Evolutionary conservation across 1,284 basidiomycete genomes (phyloP).

Genomic region (Entoloma clypeatum): DNA sequence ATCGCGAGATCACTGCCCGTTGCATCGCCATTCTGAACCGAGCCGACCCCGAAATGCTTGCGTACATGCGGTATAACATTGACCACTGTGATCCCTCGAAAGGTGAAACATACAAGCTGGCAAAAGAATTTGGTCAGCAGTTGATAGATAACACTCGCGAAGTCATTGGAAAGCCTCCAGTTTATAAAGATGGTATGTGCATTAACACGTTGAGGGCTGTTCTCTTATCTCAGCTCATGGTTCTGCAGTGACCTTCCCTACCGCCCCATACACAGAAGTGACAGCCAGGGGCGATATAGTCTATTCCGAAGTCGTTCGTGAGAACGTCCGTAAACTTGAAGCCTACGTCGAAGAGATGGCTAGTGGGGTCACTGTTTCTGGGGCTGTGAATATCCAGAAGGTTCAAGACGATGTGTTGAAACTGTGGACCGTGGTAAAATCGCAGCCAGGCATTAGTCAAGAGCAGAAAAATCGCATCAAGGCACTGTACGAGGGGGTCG

Average conservation of each 20-base stretch:
- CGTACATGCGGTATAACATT: slow-evolving; percentile 96
- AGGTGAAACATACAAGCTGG: slow-evolving; percentile 90
- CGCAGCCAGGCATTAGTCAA: slow-evolving; percentile 93
- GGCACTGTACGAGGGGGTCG: slow-evolving; percentile 93
- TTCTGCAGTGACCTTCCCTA: slow-evolving; percentile 88
- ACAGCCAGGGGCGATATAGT: slow-evolving; percentile 92
- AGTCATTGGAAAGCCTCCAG: slow-evolving; percentile 76
- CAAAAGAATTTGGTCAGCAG: slow-evolving; percentile 96
- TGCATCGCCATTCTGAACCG: slow-evolving; percentile 98
- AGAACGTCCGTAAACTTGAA: slow-evolving; percentile 95
- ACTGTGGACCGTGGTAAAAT: slow-evolving; percentile 96
- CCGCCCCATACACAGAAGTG: slow-evolving; percentile 93
- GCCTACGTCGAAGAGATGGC: slow-evolving; percentile 99
- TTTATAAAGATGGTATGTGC: slow-evolving; percentile 89
- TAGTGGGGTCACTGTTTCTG: slow-evolving; percentile 82
- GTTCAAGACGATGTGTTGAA: slow-evolving; percentile 95
- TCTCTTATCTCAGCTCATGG: slow-evolving; percentile 8
- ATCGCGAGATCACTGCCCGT: slow-evolving; percentile 93
- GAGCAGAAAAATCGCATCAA: slow-evolving; percentile 98
- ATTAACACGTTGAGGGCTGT: background rate
- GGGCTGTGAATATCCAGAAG: slow-evolving; percentile 89
- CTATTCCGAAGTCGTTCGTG: slow-evolving; percentile 91
- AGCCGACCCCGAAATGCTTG: slow-evolving; percentile 85
- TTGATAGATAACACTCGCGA: slow-evolving; percentile 93
- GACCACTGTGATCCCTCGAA: slow-evolving; percentile 77